phyloP scores from a whole-genome alignment of 2,329 filamentous ascomycete species.

The Karstenula rhodostoma region DNA sequence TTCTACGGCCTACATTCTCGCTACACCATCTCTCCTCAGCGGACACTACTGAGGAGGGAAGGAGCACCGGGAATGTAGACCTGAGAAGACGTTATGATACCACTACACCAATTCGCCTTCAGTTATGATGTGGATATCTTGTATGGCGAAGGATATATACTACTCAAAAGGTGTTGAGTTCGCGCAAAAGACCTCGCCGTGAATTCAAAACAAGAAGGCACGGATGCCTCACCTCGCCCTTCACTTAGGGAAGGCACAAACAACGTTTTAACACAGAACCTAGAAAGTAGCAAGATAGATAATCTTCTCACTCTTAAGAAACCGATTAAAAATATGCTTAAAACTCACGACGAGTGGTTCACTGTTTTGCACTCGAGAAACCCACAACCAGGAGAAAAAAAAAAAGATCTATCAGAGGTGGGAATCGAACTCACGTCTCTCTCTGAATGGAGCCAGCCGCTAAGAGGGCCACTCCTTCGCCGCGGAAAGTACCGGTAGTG shows the following conservation, averaged over 20 bases:
- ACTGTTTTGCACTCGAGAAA: background rate
- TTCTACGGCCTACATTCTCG: too few species aligned
- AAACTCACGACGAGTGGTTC: too few species aligned
- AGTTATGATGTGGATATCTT: background rate
- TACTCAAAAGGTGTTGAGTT: background rate
- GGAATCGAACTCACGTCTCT: slow-evolving; percentile 2
- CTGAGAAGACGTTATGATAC: background rate
- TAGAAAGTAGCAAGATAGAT: background rate
- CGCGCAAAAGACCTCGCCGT: too few species aligned
- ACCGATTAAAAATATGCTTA: too few species aligned
- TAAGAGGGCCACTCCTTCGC: background rate
- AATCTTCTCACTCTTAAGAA: too few species aligned
- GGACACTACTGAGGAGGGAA: background rate
- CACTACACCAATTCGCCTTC: background rate
- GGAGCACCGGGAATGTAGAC: background rate
- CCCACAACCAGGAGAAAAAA: background rate
- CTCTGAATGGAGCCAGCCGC: background rate
- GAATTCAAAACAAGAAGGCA: too few species aligned
- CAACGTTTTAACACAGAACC: background rate
- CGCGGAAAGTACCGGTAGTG: background rate
- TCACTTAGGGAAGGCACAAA: background rate
- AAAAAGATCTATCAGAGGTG: background rate
- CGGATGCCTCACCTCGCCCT: background rate
- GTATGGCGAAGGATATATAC: background rate
- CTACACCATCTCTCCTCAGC: too few species aligned